A percentile compares a stretch with the other conserved stretches of the same genome.
These are phyloP conservation scores for Xylaria arbuscula DNA, from an alignment of 2,329 filamentous ascomycete genomes.

Conservation along the genomic window DNA sequence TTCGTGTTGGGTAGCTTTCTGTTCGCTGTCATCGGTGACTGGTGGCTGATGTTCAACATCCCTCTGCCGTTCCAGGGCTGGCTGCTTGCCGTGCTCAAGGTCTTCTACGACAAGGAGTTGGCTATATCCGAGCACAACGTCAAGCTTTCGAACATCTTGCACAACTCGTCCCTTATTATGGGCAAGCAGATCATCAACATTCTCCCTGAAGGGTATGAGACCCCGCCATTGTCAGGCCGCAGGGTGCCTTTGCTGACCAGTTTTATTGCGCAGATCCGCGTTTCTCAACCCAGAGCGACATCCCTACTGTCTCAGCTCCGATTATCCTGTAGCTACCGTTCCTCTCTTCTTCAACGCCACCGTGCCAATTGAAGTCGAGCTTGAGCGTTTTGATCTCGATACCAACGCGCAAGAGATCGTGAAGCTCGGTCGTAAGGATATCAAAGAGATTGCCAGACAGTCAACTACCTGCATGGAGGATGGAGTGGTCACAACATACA, in stretches of 20 bases:
- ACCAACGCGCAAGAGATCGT: slow-evolving; percentile 84
- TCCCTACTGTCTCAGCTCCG: slow-evolving; percentile 82
- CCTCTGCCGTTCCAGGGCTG: slow-evolving; percentile 71
- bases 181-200: slow-evolving; percentile 99
- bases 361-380: slow-evolving; percentile 85
- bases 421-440: slow-evolving; percentile 76
- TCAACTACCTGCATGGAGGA: slow-evolving; percentile 74
- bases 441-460: slow-evolving; percentile 78
- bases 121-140: slow-evolving; percentile 94
- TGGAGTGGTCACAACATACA: slow-evolving; percentile 68
- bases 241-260: slow-evolving; percentile 45
- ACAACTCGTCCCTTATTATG: slow-evolving; percentile 93
- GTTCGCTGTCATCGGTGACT: slow-evolving; percentile 77
- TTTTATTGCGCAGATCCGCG: slow-evolving; percentile 69
- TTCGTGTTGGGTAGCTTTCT: slow-evolving; percentile 78
- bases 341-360: slow-evolving; percentile 96
- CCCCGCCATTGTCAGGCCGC: background rate
- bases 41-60: slow-evolving; percentile 66
- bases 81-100: slow-evolving; percentile 77
- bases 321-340: slow-evolving; percentile 70
- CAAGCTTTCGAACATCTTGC: slow-evolving; percentile 85
- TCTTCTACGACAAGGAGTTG: slow-evolving; percentile 91
- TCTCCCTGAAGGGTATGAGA: slow-evolving; percentile 82
- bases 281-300: slow-evolving; percentile 83
- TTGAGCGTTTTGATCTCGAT: slow-evolving; percentile 87